Evolutionary conservation across 208 protist species (phyloP).

Genomic region (Trypanosoma melophagium): DNA sequence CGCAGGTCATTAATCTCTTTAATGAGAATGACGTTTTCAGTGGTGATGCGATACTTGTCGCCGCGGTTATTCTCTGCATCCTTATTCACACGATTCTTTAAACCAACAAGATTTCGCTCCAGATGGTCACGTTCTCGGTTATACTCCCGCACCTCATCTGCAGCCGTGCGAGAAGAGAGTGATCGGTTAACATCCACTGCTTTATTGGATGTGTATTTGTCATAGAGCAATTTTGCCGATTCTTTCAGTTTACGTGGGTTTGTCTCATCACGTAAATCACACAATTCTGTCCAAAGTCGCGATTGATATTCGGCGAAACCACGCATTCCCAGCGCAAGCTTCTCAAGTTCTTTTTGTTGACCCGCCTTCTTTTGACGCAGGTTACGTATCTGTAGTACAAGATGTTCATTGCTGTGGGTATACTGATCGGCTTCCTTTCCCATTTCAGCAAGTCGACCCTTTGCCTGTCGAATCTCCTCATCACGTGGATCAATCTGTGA

Average conservation of each 20-base stretch:
- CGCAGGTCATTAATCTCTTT: conserved; percentile 96
- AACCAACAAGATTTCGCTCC: conserved; percentile 91
- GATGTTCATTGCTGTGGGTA: conserved; percentile 90
- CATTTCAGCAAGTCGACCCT: conserved; percentile 95
- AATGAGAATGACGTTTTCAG: conserved; percentile 95
- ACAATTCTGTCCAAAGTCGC: conserved; percentile 87
- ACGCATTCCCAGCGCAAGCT: conserved; percentile 63
- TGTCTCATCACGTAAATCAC: conserved; percentile 61
- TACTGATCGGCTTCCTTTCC: conserved; percentile 92
- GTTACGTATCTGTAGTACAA: conserved; percentile 92
- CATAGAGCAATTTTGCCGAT: conserved; percentile 90
- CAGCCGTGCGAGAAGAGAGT: conserved; percentile 66
- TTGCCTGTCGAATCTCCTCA: conserved; percentile 91
- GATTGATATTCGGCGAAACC: conserved; percentile 83
- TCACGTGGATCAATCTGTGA: conserved; percentile 97
- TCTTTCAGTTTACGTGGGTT: conserved; percentile 88
- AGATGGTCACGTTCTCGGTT: conserved; percentile 94
- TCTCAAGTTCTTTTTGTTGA: conserved; percentile 89
- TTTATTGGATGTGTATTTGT: conserved; percentile 78
- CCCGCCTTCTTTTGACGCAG: conserved; percentile 93
- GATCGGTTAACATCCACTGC: conserved; percentile 35
- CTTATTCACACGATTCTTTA: conserved; percentile 94
- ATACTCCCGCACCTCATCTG: conserved; percentile 94
- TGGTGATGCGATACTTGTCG: conserved; percentile 91
- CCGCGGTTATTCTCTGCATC: conserved; percentile 91